Percentiles rank a stretch among this genome's conserved stretches.
phyloP scores from a whole-genome alignment of 495 filamentous ascomycete species.

The Articulospora tetracladia region DNA sequence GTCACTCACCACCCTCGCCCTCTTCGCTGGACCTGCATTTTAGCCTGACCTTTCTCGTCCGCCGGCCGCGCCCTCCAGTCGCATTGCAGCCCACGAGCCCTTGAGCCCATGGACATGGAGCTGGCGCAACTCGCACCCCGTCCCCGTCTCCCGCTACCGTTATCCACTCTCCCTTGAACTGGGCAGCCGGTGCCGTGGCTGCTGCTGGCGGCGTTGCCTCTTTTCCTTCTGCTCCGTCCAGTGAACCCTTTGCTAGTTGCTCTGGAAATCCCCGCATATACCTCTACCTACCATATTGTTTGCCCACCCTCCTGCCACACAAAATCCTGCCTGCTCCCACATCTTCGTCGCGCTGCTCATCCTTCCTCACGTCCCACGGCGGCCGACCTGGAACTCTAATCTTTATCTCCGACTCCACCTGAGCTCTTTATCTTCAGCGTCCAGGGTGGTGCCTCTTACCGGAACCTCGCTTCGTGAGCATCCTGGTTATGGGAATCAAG shows the following conservation, averaged over 20 bases:
- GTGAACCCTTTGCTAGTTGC: not conserved
- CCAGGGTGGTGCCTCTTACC: not conserved
- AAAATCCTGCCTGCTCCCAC: not conserved
- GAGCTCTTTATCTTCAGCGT: not conserved
- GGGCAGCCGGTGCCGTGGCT: not conserved
- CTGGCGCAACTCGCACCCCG: not conserved
- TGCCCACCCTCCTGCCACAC: not conserved
- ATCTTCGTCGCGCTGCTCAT: not conserved
- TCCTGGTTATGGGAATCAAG: not conserved
- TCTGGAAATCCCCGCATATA: not conserved
- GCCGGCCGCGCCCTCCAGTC: not conserved
- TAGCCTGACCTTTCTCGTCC: slow-evolving; percentile 6
- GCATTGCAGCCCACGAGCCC: not conserved
- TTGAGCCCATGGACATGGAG: not conserved
- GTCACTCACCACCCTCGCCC: no score
- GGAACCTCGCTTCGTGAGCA: not conserved
- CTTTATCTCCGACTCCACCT: not conserved
- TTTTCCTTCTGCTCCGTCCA: not conserved
- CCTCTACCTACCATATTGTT: no score
- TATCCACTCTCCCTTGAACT: not conserved
- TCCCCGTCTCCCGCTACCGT: slow-evolving; percentile 5
- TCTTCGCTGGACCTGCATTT: slow-evolving; percentile 9
- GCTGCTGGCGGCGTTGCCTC: not conserved
- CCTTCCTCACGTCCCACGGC: not conserved
- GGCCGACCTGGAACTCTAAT: not conserved